Evolutionary conservation across 2,329 filamentous ascomycete genomes (phyloP), one percentile per base, ranked within the genome.

Genomic region (Juglanconis juglandina): DNA sequence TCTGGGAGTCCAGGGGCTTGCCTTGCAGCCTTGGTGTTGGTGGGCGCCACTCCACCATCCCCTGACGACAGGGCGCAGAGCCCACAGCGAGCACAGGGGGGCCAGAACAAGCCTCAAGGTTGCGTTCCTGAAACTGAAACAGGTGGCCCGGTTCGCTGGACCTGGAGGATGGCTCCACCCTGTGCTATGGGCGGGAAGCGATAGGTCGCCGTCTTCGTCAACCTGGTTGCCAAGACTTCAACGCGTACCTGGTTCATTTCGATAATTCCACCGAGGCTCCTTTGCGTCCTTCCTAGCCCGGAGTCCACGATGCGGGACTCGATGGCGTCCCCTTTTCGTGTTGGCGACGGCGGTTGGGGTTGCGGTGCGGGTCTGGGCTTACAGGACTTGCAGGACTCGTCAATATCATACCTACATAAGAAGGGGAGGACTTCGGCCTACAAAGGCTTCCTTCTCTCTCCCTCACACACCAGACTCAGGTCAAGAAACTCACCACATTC

Each of bases 401-500:
- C 11, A n/a, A 24, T 9, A 53, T 55, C 52, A 56, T 48, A 34
- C n/a, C 11, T 55, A 44, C 48, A 62, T 62, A 62, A 61, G 56
- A 59, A 60, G 49, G 57, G 50, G 48, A 39, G 41, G n/a, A 32
- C 56, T 48, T 59, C 53, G 53, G 48, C 57, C 52, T 34, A n/a
- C 24, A 48, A 13, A 37, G 35, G 41, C 37, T 49, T 44, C 42
- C 30, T 42, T 48, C 24, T 37, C 17, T 17, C 49, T 34, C 41
- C 49, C 57, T 53, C 41, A 24, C 24, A 24, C 2, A 24, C 24
- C 53, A 55, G 48, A 44, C 42, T 53, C 56, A 54, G 44, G 56
- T 58, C 49, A 47, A 58, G 47, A 46, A 32, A 58, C 59, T 56
- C 53, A 62, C 56, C 56, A 60, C 60, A 60, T 62, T 53, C 60